Percentiles rank a stretch among this genome's conserved stretches.
phyloP scores from a whole-genome alignment of 495 filamentous ascomycete species.

The Lindgomyces ingoldianus region DNA sequence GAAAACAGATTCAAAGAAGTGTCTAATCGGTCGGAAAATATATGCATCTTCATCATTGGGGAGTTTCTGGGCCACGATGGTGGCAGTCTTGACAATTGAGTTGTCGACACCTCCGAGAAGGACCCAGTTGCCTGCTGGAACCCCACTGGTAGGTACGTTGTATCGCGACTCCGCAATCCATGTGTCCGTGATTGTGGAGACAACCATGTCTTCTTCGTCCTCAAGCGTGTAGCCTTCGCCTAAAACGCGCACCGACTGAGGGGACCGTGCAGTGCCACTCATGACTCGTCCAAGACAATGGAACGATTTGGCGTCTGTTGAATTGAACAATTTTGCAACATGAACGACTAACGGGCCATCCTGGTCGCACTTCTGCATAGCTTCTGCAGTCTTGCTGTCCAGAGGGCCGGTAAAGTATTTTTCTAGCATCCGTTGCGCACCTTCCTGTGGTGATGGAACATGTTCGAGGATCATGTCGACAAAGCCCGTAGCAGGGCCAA shows the following conservation, averaged over 20 bases:
- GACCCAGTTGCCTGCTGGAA: conserved; percentile 95
- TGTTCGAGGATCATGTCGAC: conserved; percentile 95
- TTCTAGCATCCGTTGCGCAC: conserved; percentile 71
- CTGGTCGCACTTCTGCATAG: conserved; percentile 80
- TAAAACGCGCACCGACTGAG: conserved; percentile 82
- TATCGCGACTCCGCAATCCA: conserved; percentile 95
- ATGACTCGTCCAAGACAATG: conserved; percentile 87
- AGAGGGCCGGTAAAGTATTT: conserved; percentile 92
- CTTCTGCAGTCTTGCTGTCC: conserved; percentile 78
- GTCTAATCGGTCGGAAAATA: conserved; percentile 88
- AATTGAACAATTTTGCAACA: conserved; percentile 89
- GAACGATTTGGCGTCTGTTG: conserved; percentile 82
- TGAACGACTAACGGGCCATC: conserved; percentile 90
- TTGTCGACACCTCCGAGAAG: conserved; percentile 91
- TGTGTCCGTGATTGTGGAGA: conserved; percentile 82
- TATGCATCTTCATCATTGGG: conserved; percentile 87
- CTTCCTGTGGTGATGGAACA: conserved; percentile 82
- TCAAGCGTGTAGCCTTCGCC: conserved; percentile 96
- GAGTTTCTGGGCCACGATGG: conserved; percentile 77
- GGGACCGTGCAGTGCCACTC: conserved; percentile 85
- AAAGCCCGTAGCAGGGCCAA: conserved; percentile 84
- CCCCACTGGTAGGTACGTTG: conserved; percentile 83
- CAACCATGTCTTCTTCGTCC: conserved; percentile 96
- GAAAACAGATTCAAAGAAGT: conserved; percentile 96
- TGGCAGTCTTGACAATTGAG: conserved; percentile 98